Percentiles rank a stretch among this genome's conserved stretches.
Evolutionary conservation across 179 eudicot species (phyloP).

Genomic region (Nepenthes alata): DNA sequence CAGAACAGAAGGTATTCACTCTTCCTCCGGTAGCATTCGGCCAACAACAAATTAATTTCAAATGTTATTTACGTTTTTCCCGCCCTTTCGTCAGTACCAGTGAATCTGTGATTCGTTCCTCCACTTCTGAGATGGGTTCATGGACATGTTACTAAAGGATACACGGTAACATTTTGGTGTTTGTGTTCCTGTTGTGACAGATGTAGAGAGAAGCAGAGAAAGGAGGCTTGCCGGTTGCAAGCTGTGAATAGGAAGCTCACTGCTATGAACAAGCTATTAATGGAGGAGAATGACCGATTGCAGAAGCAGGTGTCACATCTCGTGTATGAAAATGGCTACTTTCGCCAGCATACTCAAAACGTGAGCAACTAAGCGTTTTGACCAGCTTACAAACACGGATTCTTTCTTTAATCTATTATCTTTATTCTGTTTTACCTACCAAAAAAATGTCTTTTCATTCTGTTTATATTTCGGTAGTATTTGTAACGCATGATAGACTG

Average conservation of each 20-base stretch:
- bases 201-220: slow-evolving; percentile 91
- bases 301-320: slow-evolving; percentile 85
- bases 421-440: background rate
- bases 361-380: background rate
- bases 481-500: background rate
- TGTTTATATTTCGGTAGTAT: too few species aligned
- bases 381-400: background rate
- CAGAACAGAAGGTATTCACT: slow-evolving; percentile 68
- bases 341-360: slow-evolving; percentile 7
- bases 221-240: slow-evolving; percentile 82
- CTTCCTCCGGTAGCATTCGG: background rate
- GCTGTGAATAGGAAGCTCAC: slow-evolving; percentile 82
- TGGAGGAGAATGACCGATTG: slow-evolving; percentile 93
- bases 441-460: too few species aligned
- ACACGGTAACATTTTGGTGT: background rate
- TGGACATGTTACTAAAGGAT: too few species aligned
- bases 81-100: background rate
- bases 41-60: too few species aligned
- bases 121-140: too few species aligned
- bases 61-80: background rate
- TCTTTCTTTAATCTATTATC: background rate
- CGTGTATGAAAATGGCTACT: slow-evolving; percentile 79
- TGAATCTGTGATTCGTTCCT: too few species aligned
- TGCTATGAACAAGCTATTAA: slow-evolving; percentile 89
- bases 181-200: slow-evolving; percentile 25